phyloP scores from a whole-genome alignment of 768 basidiomycete genomes.

The Amanita rimosa region DNA sequence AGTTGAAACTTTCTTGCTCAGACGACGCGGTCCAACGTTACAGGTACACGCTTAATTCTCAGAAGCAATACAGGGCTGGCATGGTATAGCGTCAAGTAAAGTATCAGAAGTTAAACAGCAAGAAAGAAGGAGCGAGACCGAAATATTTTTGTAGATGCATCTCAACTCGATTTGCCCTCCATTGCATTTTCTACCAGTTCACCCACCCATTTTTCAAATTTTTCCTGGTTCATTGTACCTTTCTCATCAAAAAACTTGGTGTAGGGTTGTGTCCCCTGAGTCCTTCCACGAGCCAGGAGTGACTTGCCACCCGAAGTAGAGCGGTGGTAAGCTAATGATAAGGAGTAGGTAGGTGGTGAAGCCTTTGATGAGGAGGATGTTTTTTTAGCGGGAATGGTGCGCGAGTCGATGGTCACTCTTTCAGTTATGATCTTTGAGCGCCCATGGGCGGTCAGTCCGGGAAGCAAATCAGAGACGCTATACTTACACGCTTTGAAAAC shows the following conservation, averaged over 20 bases:
- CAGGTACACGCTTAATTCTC: background rate
- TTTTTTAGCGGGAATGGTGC: constrained; percentile 44
- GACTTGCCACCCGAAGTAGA: constrained; percentile 83
- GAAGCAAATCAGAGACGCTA: background rate
- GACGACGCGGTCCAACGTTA: background rate
- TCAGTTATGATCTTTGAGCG: constrained; percentile 83
- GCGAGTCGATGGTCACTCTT: constrained; percentile 68
- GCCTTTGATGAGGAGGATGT: constrained; percentile 15
- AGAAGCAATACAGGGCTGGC: constrained; percentile 1
- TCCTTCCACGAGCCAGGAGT: constrained; percentile 60
- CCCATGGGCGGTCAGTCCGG: constrained; percentile 17
- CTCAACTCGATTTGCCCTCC: constrained; percentile 42
- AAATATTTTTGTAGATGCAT: background rate
- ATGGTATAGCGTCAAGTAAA: background rate
- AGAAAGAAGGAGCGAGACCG: background rate
- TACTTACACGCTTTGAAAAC: constrained; percentile 70
- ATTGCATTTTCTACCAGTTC: constrained; percentile 61
- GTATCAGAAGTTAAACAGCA: background rate
- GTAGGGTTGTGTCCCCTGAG: constrained; percentile 44
- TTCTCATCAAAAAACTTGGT: constrained; percentile 73
- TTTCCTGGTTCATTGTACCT: constrained; percentile 67
- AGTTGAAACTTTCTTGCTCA: background rate
- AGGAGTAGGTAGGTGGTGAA: constrained; percentile 49
- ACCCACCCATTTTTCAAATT: constrained; percentile 72
- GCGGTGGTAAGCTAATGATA: constrained; percentile 61